phyloP scores from a whole-genome alignment of 2,329 filamentous ascomycete genomes.

The Aspergillus hortae region DNA sequence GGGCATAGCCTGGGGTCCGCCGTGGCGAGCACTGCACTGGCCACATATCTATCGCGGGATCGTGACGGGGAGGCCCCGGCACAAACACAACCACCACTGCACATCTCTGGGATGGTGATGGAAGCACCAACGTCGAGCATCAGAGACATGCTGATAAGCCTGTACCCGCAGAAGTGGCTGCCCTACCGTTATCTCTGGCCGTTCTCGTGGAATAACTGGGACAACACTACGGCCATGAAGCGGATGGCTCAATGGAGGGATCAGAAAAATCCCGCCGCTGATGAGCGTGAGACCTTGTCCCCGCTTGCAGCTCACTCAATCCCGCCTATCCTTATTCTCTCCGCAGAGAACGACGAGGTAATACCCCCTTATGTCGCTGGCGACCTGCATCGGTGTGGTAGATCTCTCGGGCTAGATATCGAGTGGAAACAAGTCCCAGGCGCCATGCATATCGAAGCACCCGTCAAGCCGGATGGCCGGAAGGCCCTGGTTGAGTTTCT shows the following conservation, averaged over 20 bases:
- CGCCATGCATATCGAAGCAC: conserved; percentile 50
- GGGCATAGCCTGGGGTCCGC: conserved; percentile 74
- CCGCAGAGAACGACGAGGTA: conserved; percentile 43
- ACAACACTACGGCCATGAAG: conserved; percentile 41
- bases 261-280: not conserved
- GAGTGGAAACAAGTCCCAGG: conserved; percentile 39
- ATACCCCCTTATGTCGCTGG: conserved; percentile 37
- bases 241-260: conserved; percentile 31
- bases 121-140: conserved; percentile 75
- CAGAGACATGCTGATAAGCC: conserved; percentile 63
- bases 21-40: conserved; percentile 62
- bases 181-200: conserved; percentile 73
- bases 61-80: not conserved
- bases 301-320: conserved; percentile 1
- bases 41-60: conserved; percentile 32
- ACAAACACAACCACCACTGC: not conserved
- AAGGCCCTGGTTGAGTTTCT: conserved; percentile 33
- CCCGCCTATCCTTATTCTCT: conserved; percentile 38
- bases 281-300: no score
- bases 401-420: conserved; percentile 31
- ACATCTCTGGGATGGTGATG: conserved; percentile 55
- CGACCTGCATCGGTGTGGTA: conserved; percentile 33
- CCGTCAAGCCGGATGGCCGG: conserved; percentile 42
- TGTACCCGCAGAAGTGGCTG: conserved; percentile 77
- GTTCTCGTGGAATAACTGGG: conserved; percentile 64